phyloP scores from a whole-genome alignment of 225 moss, liverwort and hornwort species.

The Bryoerythrophyllum caledonicum region DNA sequence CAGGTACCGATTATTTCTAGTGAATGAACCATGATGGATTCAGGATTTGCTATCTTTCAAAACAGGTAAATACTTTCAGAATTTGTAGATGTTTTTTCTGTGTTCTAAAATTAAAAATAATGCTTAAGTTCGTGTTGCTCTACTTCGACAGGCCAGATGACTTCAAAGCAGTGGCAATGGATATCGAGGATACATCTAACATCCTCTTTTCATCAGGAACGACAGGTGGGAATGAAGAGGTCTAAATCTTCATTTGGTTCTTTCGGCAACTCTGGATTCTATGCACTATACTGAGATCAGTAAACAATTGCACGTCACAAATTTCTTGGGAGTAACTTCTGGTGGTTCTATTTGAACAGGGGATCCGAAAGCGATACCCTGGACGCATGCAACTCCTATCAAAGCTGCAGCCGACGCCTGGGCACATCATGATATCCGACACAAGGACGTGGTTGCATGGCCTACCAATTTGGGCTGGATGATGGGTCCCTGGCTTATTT shows the following conservation, averaged over 20 bases:
- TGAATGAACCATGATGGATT: not conserved
- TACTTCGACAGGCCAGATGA: conserved; percentile 62
- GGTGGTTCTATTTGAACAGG: conserved; percentile 34
- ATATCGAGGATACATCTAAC: conserved; percentile 60
- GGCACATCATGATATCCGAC: conserved; percentile 66
- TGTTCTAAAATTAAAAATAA: not conserved
- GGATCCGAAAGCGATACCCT: conserved; percentile 75
- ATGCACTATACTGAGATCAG: not conserved
- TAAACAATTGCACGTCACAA: not conserved
- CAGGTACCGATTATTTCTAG: conserved; percentile 41
- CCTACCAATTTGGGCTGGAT: conserved; percentile 83
- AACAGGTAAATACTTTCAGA: not conserved
- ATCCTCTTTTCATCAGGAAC: conserved; percentile 74
- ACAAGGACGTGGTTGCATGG: conserved; percentile 67
- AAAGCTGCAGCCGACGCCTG: conserved; percentile 72
- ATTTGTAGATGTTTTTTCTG: not conserved
- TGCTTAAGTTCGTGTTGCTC: not conserved
- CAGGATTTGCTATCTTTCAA: not conserved
- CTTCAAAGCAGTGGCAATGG: conserved; percentile 63
- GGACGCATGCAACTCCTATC: conserved; percentile 69
- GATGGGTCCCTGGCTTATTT: conserved; percentile 84
- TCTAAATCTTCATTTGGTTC: not conserved
- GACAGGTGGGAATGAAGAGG: conserved; percentile 41
- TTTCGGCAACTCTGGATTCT: conserved; percentile 14
- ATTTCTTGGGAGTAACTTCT: not conserved